These are phyloP conservation scores for Cytospora paraplurivora DNA, from an alignment of 2,329 filamentous ascomycete genomes.

Conservation along the genomic window DNA sequence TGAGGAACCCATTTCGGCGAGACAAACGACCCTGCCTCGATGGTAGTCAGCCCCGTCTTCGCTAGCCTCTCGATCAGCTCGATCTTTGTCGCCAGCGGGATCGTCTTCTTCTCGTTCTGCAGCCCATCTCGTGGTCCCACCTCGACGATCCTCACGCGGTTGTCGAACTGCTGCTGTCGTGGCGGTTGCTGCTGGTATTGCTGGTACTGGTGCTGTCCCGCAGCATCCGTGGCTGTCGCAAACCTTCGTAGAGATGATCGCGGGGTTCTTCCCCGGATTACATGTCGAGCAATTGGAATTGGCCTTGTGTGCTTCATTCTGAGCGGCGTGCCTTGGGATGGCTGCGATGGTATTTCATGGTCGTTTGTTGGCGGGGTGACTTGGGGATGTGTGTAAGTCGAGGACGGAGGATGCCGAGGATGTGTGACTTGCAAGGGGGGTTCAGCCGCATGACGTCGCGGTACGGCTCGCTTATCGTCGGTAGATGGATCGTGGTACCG, in stretches of 20 bases:
- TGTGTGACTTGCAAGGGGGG: neutral
- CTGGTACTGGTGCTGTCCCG: constrained; percentile 27
- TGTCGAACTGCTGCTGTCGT: constrained; percentile 38
- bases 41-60: constrained; percentile 68
- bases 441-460: constrained; percentile 21
- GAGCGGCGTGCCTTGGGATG: constrained; percentile 20
- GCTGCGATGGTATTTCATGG: constrained; percentile 12
- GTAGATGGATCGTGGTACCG: neutral
- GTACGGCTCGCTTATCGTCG: constrained; percentile 22
- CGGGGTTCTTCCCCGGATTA: constrained; percentile 13
- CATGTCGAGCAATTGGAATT: constrained; percentile 6
- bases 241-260: constrained; percentile 38
- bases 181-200: constrained; percentile 28
- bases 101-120: constrained; percentile 77
- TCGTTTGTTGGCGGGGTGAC: constrained; percentile 1
- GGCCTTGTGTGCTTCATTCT: constrained; percentile 26
- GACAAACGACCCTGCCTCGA: constrained; percentile 83
- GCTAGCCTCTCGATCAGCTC: constrained; percentile 72
- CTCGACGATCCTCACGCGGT: constrained; percentile 69
- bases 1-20: constrained; percentile 85
- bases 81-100: constrained; percentile 73
- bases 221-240: constrained; percentile 42
- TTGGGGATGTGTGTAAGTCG: neutral
- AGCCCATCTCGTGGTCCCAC: constrained; percentile 85
- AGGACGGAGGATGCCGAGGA: too few relatives aligned